Evolutionary conservation across 2,329 filamentous ascomycete genomes (phyloP), one percentile per base, ranked within the genome.

Genomic region (Chrysoporthe deuterocubensis): DNA sequence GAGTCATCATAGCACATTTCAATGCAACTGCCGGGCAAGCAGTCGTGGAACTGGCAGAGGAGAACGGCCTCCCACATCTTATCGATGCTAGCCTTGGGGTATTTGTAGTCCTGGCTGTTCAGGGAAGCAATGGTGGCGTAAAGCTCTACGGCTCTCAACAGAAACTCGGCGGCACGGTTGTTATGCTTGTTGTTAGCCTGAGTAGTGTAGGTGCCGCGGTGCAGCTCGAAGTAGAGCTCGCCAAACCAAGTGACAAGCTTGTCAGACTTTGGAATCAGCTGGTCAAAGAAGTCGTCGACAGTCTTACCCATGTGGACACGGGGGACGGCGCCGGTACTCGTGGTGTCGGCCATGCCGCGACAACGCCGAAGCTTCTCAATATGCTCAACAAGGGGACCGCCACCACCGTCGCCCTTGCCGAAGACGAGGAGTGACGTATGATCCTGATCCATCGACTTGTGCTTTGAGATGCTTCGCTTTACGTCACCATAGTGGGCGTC

Each of bases 1-100:
- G 94, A 97, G 76, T 99, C 96, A 77, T 97, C 93, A 74, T 98
- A 98, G 78, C 94, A 97, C 94, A 98, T 97, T 78, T 96, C 94
- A 73, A 99, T 98, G 44, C 89, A 92, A 76, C 93, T 97, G 66
- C 96, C 96, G 0, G 96, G 96, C 63, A 99, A 84, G 77, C 96
- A 98, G 77, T 99, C 96, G 72, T 99, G 96, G 84, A 99, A 99
- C 75, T 99, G 96, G 72, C 95, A 98, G 37, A 98, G 87, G 34
- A 98, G 84, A 3, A 95, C 91, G 66, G 87, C 86, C 81, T 98
- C 95, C 96, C 96, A 99, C 89, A 99, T 96, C 67, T 91, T 86
- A 76, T 99, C 96, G 66, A 99, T 90, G n/a, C 96, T 89, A 76
- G 92, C 88, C 80, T 97, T 97, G 11, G 96, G 96, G 76, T 98